These are phyloP conservation scores for Pseudophaeomoniella oleicola DNA, from an alignment of 2,329 filamentous ascomycete genomes.

Conservation along the genomic window DNA sequence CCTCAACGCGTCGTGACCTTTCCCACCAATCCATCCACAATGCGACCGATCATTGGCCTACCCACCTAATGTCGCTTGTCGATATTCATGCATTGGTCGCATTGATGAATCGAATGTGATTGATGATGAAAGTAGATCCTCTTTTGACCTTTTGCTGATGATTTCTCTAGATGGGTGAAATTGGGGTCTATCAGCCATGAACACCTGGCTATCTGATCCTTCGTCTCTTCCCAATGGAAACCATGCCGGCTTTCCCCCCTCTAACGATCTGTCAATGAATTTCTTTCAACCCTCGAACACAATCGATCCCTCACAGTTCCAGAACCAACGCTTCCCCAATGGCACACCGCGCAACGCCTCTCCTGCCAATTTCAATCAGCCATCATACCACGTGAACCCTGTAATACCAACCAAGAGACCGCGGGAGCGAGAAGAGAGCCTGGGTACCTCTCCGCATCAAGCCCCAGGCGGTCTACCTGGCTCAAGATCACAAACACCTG, in stretches of 20 bases:
- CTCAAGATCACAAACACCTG: conserved; percentile 85
- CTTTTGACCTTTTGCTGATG: conserved; percentile 16
- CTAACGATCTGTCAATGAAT: conserved; percentile 31
- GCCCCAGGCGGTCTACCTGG: conserved; percentile 59
- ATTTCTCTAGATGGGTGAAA: conserved; percentile 28
- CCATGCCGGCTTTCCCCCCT: conserved; percentile 31
- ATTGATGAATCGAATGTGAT: too few species aligned
- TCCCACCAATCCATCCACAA: background rate
- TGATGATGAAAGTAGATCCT: too few species aligned
- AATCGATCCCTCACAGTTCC: conserved; percentile 38
- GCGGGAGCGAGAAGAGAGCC: conserved; percentile 66
- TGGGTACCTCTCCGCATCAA: conserved; percentile 67
- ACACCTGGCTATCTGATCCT: conserved; percentile 35
- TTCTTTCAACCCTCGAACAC: conserved; percentile 31
- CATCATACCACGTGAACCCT: conserved; percentile 68
- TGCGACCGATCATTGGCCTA: background rate
- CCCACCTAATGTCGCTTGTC: too few species aligned
- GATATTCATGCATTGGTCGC: too few species aligned
- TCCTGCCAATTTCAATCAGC: conserved; percentile 57
- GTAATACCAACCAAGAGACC: conserved; percentile 84
- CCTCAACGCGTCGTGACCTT: background rate
- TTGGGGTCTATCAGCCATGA: conserved; percentile 32
- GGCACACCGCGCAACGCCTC: conserved; percentile 72
- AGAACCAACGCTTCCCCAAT: conserved; percentile 55
- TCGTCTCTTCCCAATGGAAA: conserved; percentile 31